Conservation (phyloP, 768 basidiomycete species). For the Termitomyces eurrhizus region DNA sequence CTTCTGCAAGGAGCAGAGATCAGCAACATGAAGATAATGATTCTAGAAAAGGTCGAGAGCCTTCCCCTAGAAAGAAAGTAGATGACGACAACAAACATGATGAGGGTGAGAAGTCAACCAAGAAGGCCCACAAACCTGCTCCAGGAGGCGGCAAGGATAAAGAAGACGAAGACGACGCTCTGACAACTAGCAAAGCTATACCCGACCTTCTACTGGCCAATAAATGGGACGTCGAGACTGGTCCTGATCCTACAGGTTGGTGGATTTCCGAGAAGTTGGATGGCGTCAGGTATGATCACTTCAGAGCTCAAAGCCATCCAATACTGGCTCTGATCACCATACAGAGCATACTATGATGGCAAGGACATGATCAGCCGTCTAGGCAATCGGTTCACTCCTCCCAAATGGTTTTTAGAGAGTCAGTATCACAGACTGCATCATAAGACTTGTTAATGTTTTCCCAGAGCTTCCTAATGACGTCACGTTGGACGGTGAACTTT, state of each 20-base stretch:
- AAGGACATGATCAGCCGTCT: constrained; percentile 50
- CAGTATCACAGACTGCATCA: constrained; percentile 13
- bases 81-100: constrained; percentile 16
- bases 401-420: constrained; percentile 57
- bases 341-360: constrained; percentile 53
- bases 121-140: constrained; percentile 5
- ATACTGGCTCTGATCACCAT: not conserved
- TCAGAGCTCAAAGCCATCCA: not conserved
- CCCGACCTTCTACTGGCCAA: constrained; percentile 50
- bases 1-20: constrained; percentile 15
- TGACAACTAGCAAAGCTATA: constrained; percentile 25
- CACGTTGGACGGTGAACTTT: constrained; percentile 59
- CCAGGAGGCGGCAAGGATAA: constrained; percentile 23
- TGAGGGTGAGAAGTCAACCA: constrained; percentile 11
- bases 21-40: constrained; percentile 24
- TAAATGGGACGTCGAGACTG: constrained; percentile 53
- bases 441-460: not conserved
- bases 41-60: constrained; percentile 22
- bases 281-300: constrained; percentile 46
- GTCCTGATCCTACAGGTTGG: constrained; percentile 54
- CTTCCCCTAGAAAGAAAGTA: constrained; percentile 15
- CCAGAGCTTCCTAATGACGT: constrained; percentile 51
- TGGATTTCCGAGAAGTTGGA: constrained; percentile 63
- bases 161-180: constrained; percentile 22
- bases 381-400: constrained; percentile 55